Evolutionary conservation across 768 basidiomycete species (phyloP).

Genomic region (Tremella fuciformis): DNA sequence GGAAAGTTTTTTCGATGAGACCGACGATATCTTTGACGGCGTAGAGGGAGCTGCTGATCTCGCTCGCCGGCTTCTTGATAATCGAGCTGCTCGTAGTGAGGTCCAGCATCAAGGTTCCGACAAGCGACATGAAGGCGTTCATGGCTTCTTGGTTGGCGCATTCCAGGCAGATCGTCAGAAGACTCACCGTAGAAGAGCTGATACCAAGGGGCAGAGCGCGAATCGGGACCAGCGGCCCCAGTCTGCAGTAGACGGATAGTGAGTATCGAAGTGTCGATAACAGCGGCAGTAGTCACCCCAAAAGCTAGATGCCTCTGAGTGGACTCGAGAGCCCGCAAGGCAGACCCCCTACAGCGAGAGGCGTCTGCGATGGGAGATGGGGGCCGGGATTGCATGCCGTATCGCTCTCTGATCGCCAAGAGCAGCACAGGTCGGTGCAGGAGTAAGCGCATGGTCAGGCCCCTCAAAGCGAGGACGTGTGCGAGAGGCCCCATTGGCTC

Average conservation of each 20-base stretch:
- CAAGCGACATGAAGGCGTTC: slow-evolving; percentile 4
- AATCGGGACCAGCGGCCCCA: neutral
- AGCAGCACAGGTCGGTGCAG: neutral
- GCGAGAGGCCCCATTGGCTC: neutral
- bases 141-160: neutral
- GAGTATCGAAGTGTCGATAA: neutral
- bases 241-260: neutral
- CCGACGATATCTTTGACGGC: neutral
- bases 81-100: neutral
- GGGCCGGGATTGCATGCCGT: neutral
- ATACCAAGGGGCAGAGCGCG: neutral
- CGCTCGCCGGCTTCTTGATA: slow-evolving; percentile 2
- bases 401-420: neutral
- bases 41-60: slow-evolving; percentile 3
- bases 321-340: neutral
- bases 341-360: neutral
- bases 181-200: slow-evolving; percentile 5
- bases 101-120: slow-evolving; percentile 2
- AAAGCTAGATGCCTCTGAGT: neutral
- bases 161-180: neutral
- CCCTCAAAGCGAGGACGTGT: neutral
- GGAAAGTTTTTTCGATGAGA: too few species aligned
- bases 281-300: neutral
- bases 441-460: neutral
- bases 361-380: neutral